phyloP scores from a whole-genome alignment of 148 eudicot genomes.

The Nyssa sinensis region DNA sequence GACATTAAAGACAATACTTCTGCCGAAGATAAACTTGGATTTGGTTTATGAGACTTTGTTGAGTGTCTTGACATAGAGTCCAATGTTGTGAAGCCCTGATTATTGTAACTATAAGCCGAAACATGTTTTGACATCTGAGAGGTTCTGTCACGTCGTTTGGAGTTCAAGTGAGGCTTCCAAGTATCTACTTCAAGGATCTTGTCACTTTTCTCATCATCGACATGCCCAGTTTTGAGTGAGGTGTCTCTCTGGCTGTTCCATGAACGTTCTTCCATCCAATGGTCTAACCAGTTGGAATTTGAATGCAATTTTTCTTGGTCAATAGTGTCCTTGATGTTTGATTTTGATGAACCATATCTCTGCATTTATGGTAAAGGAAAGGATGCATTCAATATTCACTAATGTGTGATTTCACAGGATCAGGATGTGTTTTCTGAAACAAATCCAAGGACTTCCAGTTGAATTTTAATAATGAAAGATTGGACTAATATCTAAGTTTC shows the following conservation, averaged over 20 bases:
- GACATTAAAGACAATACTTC: conserved; percentile 54
- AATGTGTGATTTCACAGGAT: not conserved
- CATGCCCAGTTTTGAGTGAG: conserved; percentile 20
- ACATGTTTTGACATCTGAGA: conserved; percentile 33
- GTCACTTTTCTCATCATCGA: conserved; percentile 61
- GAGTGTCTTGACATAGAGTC: conserved; percentile 44
- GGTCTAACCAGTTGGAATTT: conserved; percentile 53
- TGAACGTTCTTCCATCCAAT: conserved; percentile 65
- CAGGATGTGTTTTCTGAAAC: no score
- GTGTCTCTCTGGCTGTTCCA: conserved; percentile 41
- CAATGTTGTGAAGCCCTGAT: conserved; percentile 41
- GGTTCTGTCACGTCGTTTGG: conserved; percentile 24
- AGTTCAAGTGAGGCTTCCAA: conserved; percentile 58
- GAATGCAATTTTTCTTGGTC: conserved; percentile 21
- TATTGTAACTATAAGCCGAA: conserved; percentile 33
- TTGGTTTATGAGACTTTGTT: conserved; percentile 38
- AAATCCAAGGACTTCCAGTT: not conserved
- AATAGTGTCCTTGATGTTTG: conserved; percentile 27
- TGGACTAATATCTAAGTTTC: not conserved
- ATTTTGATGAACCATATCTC: conserved; percentile 42
- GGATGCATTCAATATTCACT: not conserved
- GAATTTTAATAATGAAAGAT: not conserved
- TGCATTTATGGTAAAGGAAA: conserved; percentile 24
- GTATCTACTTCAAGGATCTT: conserved; percentile 88
- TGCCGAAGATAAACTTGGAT: conserved; percentile 38